Conservation (phyloP, 176 grass and related monocot species). For the Hyparrhenia diplandra region DNA sequence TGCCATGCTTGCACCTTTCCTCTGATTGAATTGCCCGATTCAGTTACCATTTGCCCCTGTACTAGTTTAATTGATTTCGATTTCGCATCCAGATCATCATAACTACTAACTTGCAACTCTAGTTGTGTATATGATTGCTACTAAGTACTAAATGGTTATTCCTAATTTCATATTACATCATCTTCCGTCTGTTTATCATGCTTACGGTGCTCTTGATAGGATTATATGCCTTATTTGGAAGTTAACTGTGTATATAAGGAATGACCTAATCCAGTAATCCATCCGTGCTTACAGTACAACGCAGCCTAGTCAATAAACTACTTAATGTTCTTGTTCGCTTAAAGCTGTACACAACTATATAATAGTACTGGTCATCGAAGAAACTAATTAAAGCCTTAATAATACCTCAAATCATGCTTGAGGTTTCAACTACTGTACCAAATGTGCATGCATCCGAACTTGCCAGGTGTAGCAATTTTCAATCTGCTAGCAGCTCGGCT, state of each 20-base stretch:
- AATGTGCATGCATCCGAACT: not conserved
- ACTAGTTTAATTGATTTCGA: not conserved
- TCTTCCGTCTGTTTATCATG: not conserved
- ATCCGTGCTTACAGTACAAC: not conserved
- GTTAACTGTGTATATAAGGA: not conserved
- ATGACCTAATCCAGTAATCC: not conserved
- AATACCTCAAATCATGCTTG: not conserved
- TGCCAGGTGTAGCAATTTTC: not conserved
- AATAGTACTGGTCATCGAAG: not conserved
- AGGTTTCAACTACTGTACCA: conserved; percentile 24
- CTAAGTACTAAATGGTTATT: too few relatives aligned
- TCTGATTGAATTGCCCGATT: not conserved
- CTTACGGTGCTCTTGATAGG: not conserved
- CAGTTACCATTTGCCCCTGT: not conserved
- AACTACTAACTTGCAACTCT: not conserved
- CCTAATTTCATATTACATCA: not conserved
- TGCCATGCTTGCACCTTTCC: not conserved
- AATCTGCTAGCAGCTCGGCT: not conserved
- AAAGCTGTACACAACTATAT: not conserved
- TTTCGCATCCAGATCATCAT: not conserved
- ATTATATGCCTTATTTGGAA: not conserved
- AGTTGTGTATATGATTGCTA: not conserved
- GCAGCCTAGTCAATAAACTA: not conserved
- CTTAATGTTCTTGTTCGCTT: not conserved
- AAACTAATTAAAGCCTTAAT: not conserved